phyloP scores from a whole-genome alignment of 2,329 filamentous ascomycete species.

The Lachnellula cervina region DNA sequence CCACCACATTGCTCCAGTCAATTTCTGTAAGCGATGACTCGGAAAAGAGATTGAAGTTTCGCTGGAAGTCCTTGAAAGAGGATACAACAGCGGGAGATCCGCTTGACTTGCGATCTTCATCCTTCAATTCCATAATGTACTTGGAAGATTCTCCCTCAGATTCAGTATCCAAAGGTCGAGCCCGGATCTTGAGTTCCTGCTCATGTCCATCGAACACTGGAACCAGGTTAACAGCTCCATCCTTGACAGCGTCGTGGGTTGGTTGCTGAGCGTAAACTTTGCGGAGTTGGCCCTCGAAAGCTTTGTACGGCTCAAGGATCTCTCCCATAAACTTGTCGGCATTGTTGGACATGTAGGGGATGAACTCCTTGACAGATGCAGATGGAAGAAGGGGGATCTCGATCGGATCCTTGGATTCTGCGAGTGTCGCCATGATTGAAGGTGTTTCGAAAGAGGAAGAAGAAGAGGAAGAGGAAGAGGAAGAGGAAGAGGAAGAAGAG shows the following conservation, averaged over 20 bases:
- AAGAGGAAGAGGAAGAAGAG: no score
- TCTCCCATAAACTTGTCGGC: conserved; percentile 49
- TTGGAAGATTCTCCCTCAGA: conserved; percentile 53
- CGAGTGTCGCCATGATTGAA: conserved; percentile 5
- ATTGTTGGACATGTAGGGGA: conserved; percentile 49
- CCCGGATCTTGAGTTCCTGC: conserved; percentile 54
- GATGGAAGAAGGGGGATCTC: conserved; percentile 24
- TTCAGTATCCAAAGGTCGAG: conserved; percentile 55
- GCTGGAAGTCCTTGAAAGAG: conserved; percentile 65
- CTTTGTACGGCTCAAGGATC: conserved; percentile 60
- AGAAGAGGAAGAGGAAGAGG: no score
- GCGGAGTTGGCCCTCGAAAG: conserved; percentile 62
- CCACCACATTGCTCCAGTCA: conserved; percentile 79
- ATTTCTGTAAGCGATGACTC: conserved; percentile 71
- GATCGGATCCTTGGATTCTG: conserved; percentile 6
- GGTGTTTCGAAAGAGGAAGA: no score
- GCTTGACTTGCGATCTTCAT: conserved; percentile 55
- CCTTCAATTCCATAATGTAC: conserved; percentile 65
- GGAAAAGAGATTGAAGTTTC: conserved; percentile 77
- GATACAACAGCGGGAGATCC: conserved; percentile 64
- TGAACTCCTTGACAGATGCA: conserved; percentile 27
- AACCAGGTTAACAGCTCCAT: conserved; percentile 57
- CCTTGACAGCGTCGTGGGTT: conserved; percentile 49
- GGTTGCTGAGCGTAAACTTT: conserved; percentile 66
- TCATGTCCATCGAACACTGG: conserved; percentile 60